Conservation (phyloP, 1,139 yeast species). For the Saccharomyces hybrid region DNA sequence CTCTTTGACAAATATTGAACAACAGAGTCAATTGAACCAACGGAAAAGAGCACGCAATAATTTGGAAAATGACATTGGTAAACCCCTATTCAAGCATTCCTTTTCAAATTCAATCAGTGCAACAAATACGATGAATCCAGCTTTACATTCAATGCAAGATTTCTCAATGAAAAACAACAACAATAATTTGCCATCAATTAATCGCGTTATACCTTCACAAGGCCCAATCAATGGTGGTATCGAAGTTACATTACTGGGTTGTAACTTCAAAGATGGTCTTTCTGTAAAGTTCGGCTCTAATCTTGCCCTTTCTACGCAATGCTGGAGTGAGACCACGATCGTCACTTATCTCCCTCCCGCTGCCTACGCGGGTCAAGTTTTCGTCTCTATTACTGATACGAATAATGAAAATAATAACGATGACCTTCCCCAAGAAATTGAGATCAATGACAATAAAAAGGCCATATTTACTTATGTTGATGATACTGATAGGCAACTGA, state of each 20-base stretch:
- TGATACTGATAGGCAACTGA: constrained; percentile 83
- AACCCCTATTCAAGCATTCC: not conserved
- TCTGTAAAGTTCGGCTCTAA: constrained; percentile 75
- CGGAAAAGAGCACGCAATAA: not conserved
- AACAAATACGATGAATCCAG: not conserved
- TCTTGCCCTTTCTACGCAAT: constrained; percentile 74
- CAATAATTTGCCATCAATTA: constrained; percentile 34
- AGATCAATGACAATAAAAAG: constrained; percentile 10
- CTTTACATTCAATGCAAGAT: not conserved
- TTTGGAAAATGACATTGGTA: not conserved
- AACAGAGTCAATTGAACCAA: not conserved
- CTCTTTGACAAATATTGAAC: not conserved
- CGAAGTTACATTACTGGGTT: constrained; percentile 79
- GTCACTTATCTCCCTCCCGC: constrained; percentile 89
- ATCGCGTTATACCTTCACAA: constrained; percentile 80
- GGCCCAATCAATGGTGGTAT: constrained; percentile 92
- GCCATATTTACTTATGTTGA: constrained; percentile 75
- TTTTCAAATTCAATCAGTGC: not conserved
- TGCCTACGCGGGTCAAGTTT: constrained; percentile 73
- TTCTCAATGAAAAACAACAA: not conserved
- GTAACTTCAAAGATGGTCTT: constrained; percentile 72
- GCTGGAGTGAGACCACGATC: constrained; percentile 88
- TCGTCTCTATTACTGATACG: constrained; percentile 61
- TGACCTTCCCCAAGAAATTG: constrained; percentile 4
- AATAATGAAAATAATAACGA: not conserved